These are phyloP conservation scores for Penicillium sp. DNA, from an alignment of 2,329 filamentous ascomycete species.

Conservation along the genomic window DNA sequence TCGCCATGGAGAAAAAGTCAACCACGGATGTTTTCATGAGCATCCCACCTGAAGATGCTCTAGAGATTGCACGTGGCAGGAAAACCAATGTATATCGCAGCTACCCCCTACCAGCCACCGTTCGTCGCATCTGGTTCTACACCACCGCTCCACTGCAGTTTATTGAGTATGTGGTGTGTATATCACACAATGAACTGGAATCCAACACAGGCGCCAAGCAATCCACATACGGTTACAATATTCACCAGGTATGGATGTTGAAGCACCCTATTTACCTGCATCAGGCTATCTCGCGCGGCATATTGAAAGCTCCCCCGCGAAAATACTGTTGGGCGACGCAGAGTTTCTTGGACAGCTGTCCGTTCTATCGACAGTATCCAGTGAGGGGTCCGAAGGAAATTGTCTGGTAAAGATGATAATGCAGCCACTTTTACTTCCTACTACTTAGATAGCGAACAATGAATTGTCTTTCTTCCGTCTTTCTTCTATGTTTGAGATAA, in stretches of 20 bases:
- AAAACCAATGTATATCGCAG: neutral
- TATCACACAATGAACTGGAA: neutral
- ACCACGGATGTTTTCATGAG: neutral
- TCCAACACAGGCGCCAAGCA: neutral
- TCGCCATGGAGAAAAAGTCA: neutral
- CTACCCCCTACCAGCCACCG: neutral
- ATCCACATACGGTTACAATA: neutral
- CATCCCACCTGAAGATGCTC: neutral
- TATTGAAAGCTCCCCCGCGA: neutral
- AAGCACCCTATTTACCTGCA: neutral
- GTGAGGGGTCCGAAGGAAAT: neutral
- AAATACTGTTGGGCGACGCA: neutral
- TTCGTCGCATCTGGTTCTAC: slow-evolving; percentile 2
- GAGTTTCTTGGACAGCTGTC: neutral
- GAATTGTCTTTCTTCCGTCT: neutral
- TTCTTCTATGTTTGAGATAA: neutral
- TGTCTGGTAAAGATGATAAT: neutral
- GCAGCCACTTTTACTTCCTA: neutral
- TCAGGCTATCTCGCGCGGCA: neutral
- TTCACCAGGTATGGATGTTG: slow-evolving; percentile 3
- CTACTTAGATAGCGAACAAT: neutral
- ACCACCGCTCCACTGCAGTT: neutral
- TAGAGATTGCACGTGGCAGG: neutral
- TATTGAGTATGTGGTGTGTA: slow-evolving; percentile 1
- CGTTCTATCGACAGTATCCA: neutral